Base-by-base conservation (phyloP, 1,139 yeast species). In the Yamadazyma atmosphaerica region DNA sequence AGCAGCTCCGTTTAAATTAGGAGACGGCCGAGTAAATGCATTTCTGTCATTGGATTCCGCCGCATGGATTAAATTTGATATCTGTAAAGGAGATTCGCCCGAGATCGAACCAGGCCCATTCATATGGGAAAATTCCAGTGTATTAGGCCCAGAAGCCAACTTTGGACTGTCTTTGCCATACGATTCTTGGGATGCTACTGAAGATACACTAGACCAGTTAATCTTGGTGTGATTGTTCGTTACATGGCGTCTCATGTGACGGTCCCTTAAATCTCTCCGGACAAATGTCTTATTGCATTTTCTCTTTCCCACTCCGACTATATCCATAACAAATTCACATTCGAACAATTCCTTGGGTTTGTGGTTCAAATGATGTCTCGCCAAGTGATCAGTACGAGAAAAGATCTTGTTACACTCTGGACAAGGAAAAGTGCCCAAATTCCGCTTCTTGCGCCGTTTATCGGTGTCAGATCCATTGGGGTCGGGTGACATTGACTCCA, bases 211-310 rank as follows among this genome's bases (percentile, higher is more conserved):
- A 1, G 48, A 42, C 47, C 50, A 45, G 31, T 49, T 50, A 16
- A 45, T 46, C 34, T 49, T 32, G 1, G 45, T 35, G 18, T 31
- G 34, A 12, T 40, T 36, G 2, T 38, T 28, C 3, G 44, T 19
- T 10, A 55, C 44, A 45, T 69, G 75, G 24, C 77, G 51, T 40
- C 54, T 61, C 27, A 53, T 49, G 42, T 71, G 77, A 28, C 74
- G 47, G 32, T 69, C 75, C 34, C 59, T 58, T 35, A 71, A 54
- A 43, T 71, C 77, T 36, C 56, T 60, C n/a, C 77, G 43, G 4
- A 67, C 77, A 56, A 71, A 71, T 2, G 65, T 63, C 43, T 68
- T 67, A n/a, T 74, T 74, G 51, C 77, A 71, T 27, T 44, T 41
- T 32, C 52, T 40, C 32, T 41, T 44, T 3, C 45, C 47, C 1